Conservation (phyloP, 1,284 basidiomycete genomes). For the Fomitopsis pinicola region DNA sequence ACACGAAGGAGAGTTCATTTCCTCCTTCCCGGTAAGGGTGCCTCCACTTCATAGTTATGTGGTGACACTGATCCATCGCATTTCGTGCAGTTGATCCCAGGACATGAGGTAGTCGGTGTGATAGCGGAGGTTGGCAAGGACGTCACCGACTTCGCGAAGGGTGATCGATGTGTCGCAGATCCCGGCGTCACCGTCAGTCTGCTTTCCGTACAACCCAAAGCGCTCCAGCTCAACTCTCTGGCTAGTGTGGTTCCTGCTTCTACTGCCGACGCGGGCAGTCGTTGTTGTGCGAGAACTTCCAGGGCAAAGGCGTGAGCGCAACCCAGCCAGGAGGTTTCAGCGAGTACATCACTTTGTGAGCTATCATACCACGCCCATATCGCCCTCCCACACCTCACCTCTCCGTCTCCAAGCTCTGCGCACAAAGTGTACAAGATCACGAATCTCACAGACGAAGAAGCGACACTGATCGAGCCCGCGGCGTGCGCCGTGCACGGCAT, state of each 20-base stretch:
- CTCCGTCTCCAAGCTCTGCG: conserved; percentile 29
- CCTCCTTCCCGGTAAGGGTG: conserved; percentile 40
- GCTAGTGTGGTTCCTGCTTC: conserved; percentile 78
- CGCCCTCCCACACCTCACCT: background rate
- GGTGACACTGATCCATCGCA: conserved; percentile 1
- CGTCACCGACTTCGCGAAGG: conserved; percentile 62
- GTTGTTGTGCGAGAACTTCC: conserved; percentile 77
- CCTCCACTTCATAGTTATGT: background rate
- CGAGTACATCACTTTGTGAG: conserved; percentile 78
- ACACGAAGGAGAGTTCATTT: conserved; percentile 58
- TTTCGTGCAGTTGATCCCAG: conserved; percentile 61
- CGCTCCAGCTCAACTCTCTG: background rate
- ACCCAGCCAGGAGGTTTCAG: conserved; percentile 74
- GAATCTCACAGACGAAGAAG: conserved; percentile 57
- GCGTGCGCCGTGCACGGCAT: conserved; percentile 63
- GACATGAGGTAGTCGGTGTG: conserved; percentile 76
- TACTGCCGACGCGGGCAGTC: conserved; percentile 76
- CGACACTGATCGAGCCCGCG: conserved; percentile 57
- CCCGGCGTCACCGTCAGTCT: conserved; percentile 52
- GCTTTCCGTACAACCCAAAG: background rate
- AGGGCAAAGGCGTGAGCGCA: conserved; percentile 68
- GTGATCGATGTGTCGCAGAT: conserved; percentile 81
- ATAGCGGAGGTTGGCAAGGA: conserved; percentile 68
- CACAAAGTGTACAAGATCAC: conserved; percentile 56
- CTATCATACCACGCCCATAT: conserved; percentile 7